Evolutionary conservation across 1,284 basidiomycete genomes (phyloP).

Genomic region (Thelephora terrestris): DNA sequence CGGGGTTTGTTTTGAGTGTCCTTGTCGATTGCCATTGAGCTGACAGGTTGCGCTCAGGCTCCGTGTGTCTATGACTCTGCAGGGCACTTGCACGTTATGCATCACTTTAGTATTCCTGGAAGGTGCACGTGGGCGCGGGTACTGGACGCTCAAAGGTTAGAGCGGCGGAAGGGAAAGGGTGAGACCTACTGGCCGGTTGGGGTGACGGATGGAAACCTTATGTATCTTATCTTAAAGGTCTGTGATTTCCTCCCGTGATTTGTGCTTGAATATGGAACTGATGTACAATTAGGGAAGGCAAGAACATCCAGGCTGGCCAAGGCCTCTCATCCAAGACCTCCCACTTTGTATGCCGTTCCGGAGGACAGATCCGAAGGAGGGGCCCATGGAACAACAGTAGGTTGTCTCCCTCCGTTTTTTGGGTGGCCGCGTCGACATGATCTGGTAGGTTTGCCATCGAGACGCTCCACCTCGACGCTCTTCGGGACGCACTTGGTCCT

Average conservation of each 20-base stretch:
- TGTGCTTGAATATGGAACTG: neutral
- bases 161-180: slow-evolving; percentile 73
- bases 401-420: slow-evolving; percentile 16
- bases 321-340: slow-evolving; percentile 86
- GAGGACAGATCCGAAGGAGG: slow-evolving; percentile 54
- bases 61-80: slow-evolving; percentile 88
- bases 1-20: slow-evolving; percentile 43
- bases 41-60: slow-evolving; percentile 35
- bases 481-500: slow-evolving; percentile 60
- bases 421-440: slow-evolving; percentile 5
- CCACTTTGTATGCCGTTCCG: slow-evolving; percentile 81
- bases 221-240: slow-evolving; percentile 89
- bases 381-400: slow-evolving; percentile 72
- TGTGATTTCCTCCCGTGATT: slow-evolving; percentile 6
- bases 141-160: slow-evolving; percentile 73
- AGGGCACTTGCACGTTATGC: slow-evolving; percentile 77
- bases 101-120: slow-evolving; percentile 78
- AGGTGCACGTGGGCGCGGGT: slow-evolving; percentile 90
- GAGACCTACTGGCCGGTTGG: slow-evolving; percentile 96
- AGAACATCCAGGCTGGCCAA: slow-evolving; percentile 78
- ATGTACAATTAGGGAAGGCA: slow-evolving; percentile 58
- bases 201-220: slow-evolving; percentile 62
- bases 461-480: slow-evolving; percentile 53
- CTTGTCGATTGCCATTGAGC: no score
- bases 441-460: slow-evolving; percentile 62